Conservation (phyloP, 1,139 yeast genomes). For the Spathaspora sp. region DNA sequence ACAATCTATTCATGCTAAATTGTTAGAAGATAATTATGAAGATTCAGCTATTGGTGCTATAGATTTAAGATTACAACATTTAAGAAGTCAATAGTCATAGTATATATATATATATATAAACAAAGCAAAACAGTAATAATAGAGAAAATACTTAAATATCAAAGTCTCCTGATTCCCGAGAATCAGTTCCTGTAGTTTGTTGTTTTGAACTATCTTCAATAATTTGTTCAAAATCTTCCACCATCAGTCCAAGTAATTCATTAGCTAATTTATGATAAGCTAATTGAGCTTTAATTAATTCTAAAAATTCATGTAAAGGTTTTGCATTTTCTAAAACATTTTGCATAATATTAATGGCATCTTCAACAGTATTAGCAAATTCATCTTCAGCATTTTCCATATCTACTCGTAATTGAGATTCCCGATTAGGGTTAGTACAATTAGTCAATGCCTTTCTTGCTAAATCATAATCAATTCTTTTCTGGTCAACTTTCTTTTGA, state of each 20-base stretch:
- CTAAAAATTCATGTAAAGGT: constrained; percentile 68
- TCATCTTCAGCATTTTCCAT: constrained; percentile 89
- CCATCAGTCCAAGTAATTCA: constrained; percentile 64
- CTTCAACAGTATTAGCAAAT: constrained; percentile 88
- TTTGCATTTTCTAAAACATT: constrained; percentile 74
- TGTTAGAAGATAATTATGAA: constrained; percentile 53
- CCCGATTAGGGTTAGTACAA: constrained; percentile 70
- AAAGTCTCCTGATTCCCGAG: constrained; percentile 45
- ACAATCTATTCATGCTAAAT: constrained; percentile 76
- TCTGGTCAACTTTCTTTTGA: constrained; percentile 75
- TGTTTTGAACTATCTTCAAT: constrained; percentile 45
- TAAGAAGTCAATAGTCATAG: constrained; percentile 19
- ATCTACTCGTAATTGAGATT: constrained; percentile 70
- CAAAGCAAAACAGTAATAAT: constrained; percentile 1
- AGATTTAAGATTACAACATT: constrained; percentile 37
- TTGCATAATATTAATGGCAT: constrained; percentile 82
- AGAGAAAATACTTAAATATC: constrained; percentile 30
- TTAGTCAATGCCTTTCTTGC: constrained; percentile 66
- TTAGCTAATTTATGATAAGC: constrained; percentile 79
- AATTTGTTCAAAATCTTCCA: constrained; percentile 63
- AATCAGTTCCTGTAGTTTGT: constrained; percentile 18
- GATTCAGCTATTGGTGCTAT: constrained; percentile 30
- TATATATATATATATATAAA: constrained; percentile 2
- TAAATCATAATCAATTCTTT: constrained; percentile 77
- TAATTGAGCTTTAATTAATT: constrained; percentile 75